Base-by-base conservation (phyloP, 805 yeast genomes). In the Monosporozyma servazzii region DNA sequence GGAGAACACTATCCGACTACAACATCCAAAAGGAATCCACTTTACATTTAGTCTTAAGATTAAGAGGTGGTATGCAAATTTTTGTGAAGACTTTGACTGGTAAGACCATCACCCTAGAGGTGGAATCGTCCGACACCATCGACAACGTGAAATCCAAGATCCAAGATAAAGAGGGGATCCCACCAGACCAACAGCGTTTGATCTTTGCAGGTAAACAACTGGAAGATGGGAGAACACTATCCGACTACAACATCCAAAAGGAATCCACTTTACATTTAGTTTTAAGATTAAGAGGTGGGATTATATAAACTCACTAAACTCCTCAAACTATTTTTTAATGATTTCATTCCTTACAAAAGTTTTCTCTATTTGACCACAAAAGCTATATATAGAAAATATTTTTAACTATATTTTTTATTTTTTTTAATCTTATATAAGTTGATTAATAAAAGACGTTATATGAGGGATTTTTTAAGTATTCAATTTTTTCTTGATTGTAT, bases 111-210 rank as follows among this genome's bases (percentile, higher is more conserved):
- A 88, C 96, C 59, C 77, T 86, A 56, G 95, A 88, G 75, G 96
- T 88, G 57, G 96, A 88, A 75, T 87, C 96, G 50, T 86, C 95
- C 47, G 96, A 88, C 77, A 87, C 96, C 54, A 87, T 88, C 66
- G 96, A 88, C 76, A 87, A 87, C 62, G 96, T 88, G 68, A 88
- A 87, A 75, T 77, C 89, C 56, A 80, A 79, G 68, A 80, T 80
- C 53, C 85, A 80, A 68, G 85, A 80, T 65, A 80, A 80, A 65
- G 84, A 80, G 66, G 85, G 85, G 59, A 80, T 80, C 59, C 85
- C 85, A 57, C 84, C 85, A 51, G 85, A 80, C 67, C 85, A 80
- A 65, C 85, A 80, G 61, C 75, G 85, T 72, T 71, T 80, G 58
- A 80, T 80, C 55, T 80, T 80, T 54, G 86, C 86, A 42, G 86